Evolutionary conservation across 768 basidiomycete genomes (phyloP).

Genomic region (Leucosporidium yakuticum): DNA sequence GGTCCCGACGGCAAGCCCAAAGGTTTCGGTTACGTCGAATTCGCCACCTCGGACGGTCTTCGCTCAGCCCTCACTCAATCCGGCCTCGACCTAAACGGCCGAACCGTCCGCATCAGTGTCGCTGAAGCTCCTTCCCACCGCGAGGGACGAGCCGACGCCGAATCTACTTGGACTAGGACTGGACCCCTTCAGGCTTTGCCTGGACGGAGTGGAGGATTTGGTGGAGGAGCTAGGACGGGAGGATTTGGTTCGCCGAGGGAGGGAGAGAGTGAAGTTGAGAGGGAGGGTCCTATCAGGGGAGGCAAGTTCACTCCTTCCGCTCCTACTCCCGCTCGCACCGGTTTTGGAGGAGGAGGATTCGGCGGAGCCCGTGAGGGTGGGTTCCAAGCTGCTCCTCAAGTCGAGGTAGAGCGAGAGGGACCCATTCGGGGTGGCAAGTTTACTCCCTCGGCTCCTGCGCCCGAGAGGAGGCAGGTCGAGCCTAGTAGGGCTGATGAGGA

Average conservation of each 20-base stretch:
- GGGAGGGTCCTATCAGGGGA: constrained; percentile 43
- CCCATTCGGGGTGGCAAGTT: constrained; percentile 44
- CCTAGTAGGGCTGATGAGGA: constrained; percentile 49
- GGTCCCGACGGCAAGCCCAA: constrained; percentile 92
- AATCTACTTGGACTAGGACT: constrained; percentile 46
- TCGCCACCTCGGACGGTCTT: constrained; percentile 73
- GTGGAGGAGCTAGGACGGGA: constrained; percentile 7
- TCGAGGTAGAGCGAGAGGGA: constrained; percentile 25
- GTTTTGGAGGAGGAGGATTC: constrained; percentile 39
- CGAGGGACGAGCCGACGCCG: constrained; percentile 59
- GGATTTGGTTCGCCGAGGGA: constrained; percentile 30
- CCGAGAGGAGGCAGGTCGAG: constrained; percentile 40
- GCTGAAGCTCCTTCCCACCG: constrained; percentile 60
- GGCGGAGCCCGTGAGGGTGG: constrained; percentile 37
- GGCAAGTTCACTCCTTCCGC: constrained; percentile 37
- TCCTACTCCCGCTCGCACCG: constrained; percentile 34
- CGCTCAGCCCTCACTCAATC: constrained; percentile 72
- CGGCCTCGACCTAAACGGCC: constrained; percentile 66
- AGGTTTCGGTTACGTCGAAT: constrained; percentile 97
- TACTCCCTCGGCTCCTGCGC: constrained; percentile 34
- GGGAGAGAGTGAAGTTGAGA: constrained; percentile 7
- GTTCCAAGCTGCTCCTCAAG: too few species aligned
- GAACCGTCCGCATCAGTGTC: constrained; percentile 81
- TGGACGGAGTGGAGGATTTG: constrained; percentile 51
- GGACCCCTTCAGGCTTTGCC: constrained; percentile 27